Base-by-base conservation (phyloP, 192 early-diverging fungal species). In the Podila clonocystis region DNA sequence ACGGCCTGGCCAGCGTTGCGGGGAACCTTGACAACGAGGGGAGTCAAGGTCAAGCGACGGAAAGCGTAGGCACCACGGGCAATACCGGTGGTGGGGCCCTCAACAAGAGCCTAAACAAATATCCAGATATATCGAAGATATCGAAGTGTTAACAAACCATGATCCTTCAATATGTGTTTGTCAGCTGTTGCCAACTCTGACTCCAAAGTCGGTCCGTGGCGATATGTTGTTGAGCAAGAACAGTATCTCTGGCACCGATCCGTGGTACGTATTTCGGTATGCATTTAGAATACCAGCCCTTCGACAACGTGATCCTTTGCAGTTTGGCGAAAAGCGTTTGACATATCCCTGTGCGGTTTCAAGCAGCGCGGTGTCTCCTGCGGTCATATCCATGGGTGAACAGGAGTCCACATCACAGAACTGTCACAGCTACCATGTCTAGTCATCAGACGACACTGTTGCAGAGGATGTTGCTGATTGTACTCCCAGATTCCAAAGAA, bases 61-160 rank as follows among this genome's bases (percentile, higher is more conserved):
- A 91, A 97, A 70, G 94, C 70, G 74, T 96, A 88, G 72, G 90
- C 87, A 85, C 95, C 92, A 76, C 98, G 97, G 73, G 87, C 31
- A 67, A 99, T 97, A 68, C 92, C 93, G 65, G 96, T 98, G 89
- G 95, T 97, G 61, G 97, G 97, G 45, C 98, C 97, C 86, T 99
- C 96, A 78, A 99, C 88, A 82, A 99, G 91, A 75, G 95, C 95
- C 89, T 93, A 84, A 12, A 36, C 38, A 26, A 5, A 33, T 59
- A 9, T 60, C 22, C 31, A 22, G 17, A n/a, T n/a, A 45, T 11
- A 22, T 36, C 11, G 9, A 9, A 12, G 29, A 7, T 41, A 57
- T 11, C 9, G 15, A 24, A 26, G 4, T 55, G 24, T 45, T 72
- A 74, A 49, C 9, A 67, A 52, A 50, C 8, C 7, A 20, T 26